Base-by-base conservation (phyloP, 1,284 basidiomycete species). In the Moniliophthora roreri region DNA sequence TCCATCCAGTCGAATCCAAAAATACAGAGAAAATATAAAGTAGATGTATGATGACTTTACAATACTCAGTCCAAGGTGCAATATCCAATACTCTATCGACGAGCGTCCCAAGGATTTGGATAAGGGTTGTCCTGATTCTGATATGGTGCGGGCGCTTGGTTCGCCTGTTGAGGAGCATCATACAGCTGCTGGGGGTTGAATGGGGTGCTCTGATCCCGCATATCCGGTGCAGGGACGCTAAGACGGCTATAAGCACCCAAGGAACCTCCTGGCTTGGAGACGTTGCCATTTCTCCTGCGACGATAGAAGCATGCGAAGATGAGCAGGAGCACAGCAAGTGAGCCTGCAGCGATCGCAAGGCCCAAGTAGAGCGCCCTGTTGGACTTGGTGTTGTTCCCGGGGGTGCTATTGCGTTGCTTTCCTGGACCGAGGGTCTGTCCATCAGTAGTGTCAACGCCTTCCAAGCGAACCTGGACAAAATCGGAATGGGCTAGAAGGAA, bases 381-480 rank as follows among this genome's bases (percentile, higher is more conserved):
- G 26, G 47, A 51, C 24, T 48, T 53, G 5, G 39, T 54, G 11
- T 28, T 49, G 28, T 53, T 53, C 10, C 8, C 40, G 11, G 36
- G 16, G 15, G 47, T 18, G 46, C 9, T 38, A 41, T 38, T 44
- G 15, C 41, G n/a, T 24, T 36, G 42, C 34, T 51, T 52, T 11
- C 57, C 32, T 18, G 56, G 48, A 49, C 59, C 50, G 36, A 63
- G 53, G 55, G 48, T 52, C 53, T 52, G 54, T 35, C 60, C 37
- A 26, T 54, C 57, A 4, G 76, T 76, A 1, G 73, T 75, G 59
- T 84, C 82, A 26, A 72, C 61, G 32, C 81, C 81, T 49, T 69
- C 69, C 21, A 84, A 64, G 10, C 83, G 79, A 9, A 69, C 62
- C 15, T 73, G 62, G 16, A 85, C 77, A 58, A 85, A 85, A 50